A percentile compares a stretch with the other conserved stretches of the same genome.
These are phyloP conservation scores for Leucocoprinus birnbaumii DNA, from an alignment of 768 basidiomycete genomes.

Conservation along the genomic window DNA sequence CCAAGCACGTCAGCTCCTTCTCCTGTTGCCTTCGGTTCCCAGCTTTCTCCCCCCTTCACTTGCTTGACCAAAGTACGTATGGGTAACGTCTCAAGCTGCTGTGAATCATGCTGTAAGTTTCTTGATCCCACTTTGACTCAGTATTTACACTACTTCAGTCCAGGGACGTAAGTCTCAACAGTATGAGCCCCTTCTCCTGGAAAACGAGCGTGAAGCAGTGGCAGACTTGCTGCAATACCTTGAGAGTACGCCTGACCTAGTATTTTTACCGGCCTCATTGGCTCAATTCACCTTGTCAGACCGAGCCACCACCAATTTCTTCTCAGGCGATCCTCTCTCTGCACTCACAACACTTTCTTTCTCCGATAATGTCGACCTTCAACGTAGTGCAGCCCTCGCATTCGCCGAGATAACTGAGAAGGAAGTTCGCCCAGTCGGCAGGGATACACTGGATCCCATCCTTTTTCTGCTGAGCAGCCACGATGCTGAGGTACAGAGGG, in stretches of 20 bases:
- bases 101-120: slow-evolving; percentile 76
- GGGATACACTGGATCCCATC: slow-evolving; percentile 97
- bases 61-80: slow-evolving; percentile 30
- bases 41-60: background rate
- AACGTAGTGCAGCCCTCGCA: slow-evolving; percentile 95
- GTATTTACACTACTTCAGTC: slow-evolving; percentile 43
- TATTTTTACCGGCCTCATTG: background rate
- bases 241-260: slow-evolving; percentile 68
- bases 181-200: slow-evolving; percentile 82
- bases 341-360: slow-evolving; percentile 97
- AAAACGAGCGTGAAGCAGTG: slow-evolving; percentile 96
- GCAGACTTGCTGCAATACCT: slow-evolving; percentile 96
- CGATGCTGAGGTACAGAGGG: slow-evolving; percentile 98
- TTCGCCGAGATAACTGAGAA: slow-evolving; percentile 99
- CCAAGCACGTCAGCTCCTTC: slow-evolving; percentile 15
- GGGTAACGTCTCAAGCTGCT: slow-evolving; percentile 80
- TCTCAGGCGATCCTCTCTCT: slow-evolving; percentile 86
- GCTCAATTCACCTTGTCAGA: slow-evolving; percentile 45
- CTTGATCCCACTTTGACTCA: slow-evolving; percentile 11
- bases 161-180: slow-evolving; percentile 80
- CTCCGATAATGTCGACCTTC: slow-evolving; percentile 98
- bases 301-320: slow-evolving; percentile 98
- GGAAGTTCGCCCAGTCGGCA: slow-evolving; percentile 93
- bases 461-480: slow-evolving; percentile 96
- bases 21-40: slow-evolving; percentile 8